Evolutionary conservation across 2,329 filamentous ascomycete species (phyloP).

Genomic region (Diplodia mutila): DNA sequence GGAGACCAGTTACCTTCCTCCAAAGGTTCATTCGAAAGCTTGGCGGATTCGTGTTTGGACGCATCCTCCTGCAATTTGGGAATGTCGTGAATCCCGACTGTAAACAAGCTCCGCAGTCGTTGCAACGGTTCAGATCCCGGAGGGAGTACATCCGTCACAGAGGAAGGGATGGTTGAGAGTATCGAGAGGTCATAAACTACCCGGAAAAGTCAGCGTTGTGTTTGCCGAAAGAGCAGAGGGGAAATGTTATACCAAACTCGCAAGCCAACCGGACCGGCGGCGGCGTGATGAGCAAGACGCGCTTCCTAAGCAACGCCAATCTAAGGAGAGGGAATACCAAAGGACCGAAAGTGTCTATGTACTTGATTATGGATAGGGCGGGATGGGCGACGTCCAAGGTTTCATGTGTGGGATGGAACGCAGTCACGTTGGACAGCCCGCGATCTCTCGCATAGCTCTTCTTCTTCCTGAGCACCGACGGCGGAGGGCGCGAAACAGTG

Average conservation of each 20-base stretch:
- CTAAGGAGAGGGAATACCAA: slow-evolving; percentile 90
- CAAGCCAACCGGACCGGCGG: slow-evolving; percentile 84
- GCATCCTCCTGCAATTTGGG: slow-evolving; percentile 68
- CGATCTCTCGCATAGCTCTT: slow-evolving; percentile 36
- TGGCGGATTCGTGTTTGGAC: slow-evolving; percentile 44
- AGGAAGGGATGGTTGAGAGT: slow-evolving; percentile 81
- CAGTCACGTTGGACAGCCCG: slow-evolving; percentile 57
- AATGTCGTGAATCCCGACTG: slow-evolving; percentile 91
- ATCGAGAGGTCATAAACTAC: slow-evolving; percentile 93
- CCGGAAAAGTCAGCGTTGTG: background rate
- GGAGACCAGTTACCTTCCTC: slow-evolving; percentile 48
- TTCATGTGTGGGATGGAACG: slow-evolving; percentile 63
- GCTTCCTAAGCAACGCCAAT: slow-evolving; percentile 81
- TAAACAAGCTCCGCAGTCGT: slow-evolving; percentile 82
- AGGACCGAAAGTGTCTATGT: slow-evolving; percentile 85
- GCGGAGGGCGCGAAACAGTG: slow-evolving; percentile 21
- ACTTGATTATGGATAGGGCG: slow-evolving; percentile 75
- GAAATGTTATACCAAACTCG: slow-evolving; percentile 72
- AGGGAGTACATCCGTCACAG: slow-evolving; percentile 71
- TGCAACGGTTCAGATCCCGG: slow-evolving; percentile 62
- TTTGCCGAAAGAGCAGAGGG: too few relatives aligned
- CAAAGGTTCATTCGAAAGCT: slow-evolving; percentile 37
- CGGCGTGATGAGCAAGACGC: slow-evolving; percentile 84
- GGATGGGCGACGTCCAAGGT: slow-evolving; percentile 79
- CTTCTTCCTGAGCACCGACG: slow-evolving; percentile 28